Evolutionary conservation across 371 early-diverging fungal species (phyloP).

Genomic region (Sporodiniella umbellata): DNA sequence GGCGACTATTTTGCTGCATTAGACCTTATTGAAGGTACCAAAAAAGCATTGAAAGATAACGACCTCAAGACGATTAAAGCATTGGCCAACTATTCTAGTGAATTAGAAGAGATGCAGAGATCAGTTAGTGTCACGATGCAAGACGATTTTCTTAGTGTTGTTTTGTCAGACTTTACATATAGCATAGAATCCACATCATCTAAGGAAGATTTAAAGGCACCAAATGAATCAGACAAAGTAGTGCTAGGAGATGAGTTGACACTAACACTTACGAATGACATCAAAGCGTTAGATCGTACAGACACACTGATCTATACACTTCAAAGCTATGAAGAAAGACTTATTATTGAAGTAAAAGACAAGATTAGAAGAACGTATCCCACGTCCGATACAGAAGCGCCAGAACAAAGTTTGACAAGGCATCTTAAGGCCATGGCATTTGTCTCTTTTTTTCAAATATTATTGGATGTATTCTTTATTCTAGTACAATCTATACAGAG

Average conservation of each 20-base stretch:
- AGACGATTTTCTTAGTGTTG: constrained; percentile 61
- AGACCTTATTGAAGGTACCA: constrained; percentile 80
- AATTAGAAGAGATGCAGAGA: constrained; percentile 65
- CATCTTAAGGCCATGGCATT: constrained; percentile 73
- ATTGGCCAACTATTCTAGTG: constrained; percentile 57
- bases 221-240: constrained; percentile 1
- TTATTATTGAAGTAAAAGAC: constrained; percentile 72
- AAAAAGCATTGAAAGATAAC: constrained; percentile 47
- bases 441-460: constrained; percentile 74
- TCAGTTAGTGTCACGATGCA: constrained; percentile 73
- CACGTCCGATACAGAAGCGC: background rate
- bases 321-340: constrained; percentile 67
- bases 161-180: constrained; percentile 56
- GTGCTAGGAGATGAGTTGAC: constrained; percentile 50
- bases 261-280: constrained; percentile 61
- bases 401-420: constrained; percentile 27
- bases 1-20: constrained; percentile 85
- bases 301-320: constrained; percentile 64
- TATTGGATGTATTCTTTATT: constrained; percentile 66
- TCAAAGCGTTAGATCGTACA: constrained; percentile 74
- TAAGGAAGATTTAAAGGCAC: constrained; percentile 3
- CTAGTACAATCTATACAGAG: constrained; percentile 63
- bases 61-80: constrained; percentile 61
- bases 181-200: constrained; percentile 4
- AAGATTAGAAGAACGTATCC: constrained; percentile 62